Evolutionary conservation across 805 yeast species (phyloP), one percentile per base, ranked within the genome.

Genomic region (Kluyveromyces starmeri): DNA sequence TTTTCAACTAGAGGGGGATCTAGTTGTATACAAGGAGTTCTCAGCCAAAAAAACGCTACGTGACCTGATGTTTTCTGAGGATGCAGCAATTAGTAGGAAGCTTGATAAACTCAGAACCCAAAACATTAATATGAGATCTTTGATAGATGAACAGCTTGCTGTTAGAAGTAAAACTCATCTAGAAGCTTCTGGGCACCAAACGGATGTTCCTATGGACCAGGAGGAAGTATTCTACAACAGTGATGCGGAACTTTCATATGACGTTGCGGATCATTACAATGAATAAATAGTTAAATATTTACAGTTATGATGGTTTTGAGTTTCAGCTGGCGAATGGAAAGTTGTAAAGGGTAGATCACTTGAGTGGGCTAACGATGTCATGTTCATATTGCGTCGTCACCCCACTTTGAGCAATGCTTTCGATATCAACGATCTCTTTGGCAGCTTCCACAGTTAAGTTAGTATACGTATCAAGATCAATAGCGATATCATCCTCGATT

Each of bases 401-500:
- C 1, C 88, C 89, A 49, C 64, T 58, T 23, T 62, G 55, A 27
- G 84, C 80, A 34, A 81, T 65, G 23, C 65, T 59, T 55, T 88
- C 96, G 28, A 89, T 74, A 47, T 89, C 97, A 1, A 51, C 71
- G 21, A 89, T 68, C 53, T 89, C 96, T 56, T 92, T 92, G 3
- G 77, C 80, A 20, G 96, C 89, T 43, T 81, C 89, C 7, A 71
- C 74, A 1, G 96, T 83, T 45, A 92, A 64, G 27, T 71, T 71
- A 8, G 72, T 75, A 43, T 68, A 69, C 3, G 61, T 57, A 13
- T 66, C 61, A n/a, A 67, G 53, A 0, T 94, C 94, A 23, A 88
- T 73, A 0, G 81, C 95, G 23, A 89, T 71, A 55, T 92, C 88
- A 61, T 92, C 99, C 58, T 92, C 99, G 20, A 92, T 82, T 48